phyloP scores from a whole-genome alignment of 1,284 basidiomycete species.

The Ustilago nuda region DNA sequence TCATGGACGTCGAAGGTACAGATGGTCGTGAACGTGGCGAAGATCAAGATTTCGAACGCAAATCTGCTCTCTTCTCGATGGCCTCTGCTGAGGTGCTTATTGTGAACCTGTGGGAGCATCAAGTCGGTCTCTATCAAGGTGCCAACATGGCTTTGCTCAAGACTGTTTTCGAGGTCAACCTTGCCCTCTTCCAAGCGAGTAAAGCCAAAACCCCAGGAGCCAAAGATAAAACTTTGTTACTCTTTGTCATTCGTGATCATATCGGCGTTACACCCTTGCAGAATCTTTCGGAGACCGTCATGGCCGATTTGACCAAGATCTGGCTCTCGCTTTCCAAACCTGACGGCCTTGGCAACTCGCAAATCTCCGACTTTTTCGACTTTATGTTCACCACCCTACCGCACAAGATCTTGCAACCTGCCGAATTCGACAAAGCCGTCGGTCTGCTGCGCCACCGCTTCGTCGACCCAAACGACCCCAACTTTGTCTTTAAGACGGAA shows the following conservation, averaged over 20 bases:
- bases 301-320: slow-evolving; percentile 87
- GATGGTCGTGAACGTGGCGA: slow-evolving; percentile 98
- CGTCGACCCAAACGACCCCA: slow-evolving; percentile 74
- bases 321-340: slow-evolving; percentile 90
- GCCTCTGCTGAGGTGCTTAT: slow-evolving; percentile 95
- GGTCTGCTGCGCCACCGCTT: slow-evolving; percentile 81
- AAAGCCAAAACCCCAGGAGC: slow-evolving; percentile 69
- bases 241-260: slow-evolving; percentile 98
- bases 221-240: slow-evolving; percentile 84
- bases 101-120: slow-evolving; percentile 98
- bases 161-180: slow-evolving; percentile 98
- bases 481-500: slow-evolving; percentile 88
- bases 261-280: slow-evolving; percentile 89
- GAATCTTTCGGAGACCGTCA: slow-evolving; percentile 88
- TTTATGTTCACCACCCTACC: slow-evolving; percentile 91
- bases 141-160: slow-evolving; percentile 99
- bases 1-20: slow-evolving; percentile 99
- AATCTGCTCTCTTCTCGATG: slow-evolving; percentile 95
- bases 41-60: slow-evolving; percentile 98
- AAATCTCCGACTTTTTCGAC: slow-evolving; percentile 93
- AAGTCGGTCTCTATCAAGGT: slow-evolving; percentile 97
- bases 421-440: slow-evolving; percentile 88
- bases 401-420: slow-evolving; percentile 87
- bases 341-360: slow-evolving; percentile 81
- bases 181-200: slow-evolving; percentile 80